Evolutionary conservation across 2,329 filamentous ascomycete species (phyloP).

Genomic region (Claviceps lovelessii): DNA sequence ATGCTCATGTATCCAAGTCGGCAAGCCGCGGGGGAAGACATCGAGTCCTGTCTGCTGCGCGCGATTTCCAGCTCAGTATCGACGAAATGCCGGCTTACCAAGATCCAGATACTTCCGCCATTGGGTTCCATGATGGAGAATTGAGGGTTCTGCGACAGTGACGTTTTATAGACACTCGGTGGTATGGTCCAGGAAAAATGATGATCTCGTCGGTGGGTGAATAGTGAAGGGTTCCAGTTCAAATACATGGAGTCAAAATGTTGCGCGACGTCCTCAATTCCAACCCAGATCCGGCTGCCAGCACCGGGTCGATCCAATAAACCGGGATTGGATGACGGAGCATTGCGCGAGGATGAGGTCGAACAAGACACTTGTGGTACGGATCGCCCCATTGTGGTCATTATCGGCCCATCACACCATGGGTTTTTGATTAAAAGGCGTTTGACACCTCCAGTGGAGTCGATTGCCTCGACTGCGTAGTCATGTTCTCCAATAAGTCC

Average conservation of each 20-base stretch:
- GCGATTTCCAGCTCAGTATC: conserved; percentile 48
- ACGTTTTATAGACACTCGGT: conserved; percentile 33
- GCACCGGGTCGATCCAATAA: not conserved
- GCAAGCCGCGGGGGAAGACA: conserved; percentile 29
- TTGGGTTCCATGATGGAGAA: conserved; percentile 50
- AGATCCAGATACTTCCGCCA: conserved; percentile 60
- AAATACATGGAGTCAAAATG: conserved; percentile 93
- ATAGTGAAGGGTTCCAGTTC: conserved; percentile 89
- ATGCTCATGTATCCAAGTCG: conserved; percentile 75
- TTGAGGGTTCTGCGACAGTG: conserved; percentile 52
- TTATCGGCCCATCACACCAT: conserved; percentile 67
- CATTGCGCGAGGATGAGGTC: not conserved
- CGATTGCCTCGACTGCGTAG: conserved; percentile 78
- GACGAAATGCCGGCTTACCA: conserved; percentile 76
- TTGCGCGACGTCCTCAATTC: conserved; percentile 71
- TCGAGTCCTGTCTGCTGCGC: conserved; percentile 26
- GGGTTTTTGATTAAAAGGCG: conserved; percentile 85
- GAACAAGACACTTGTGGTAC: conserved; percentile 5
- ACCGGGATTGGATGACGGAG: not conserved
- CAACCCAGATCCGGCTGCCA: conserved; percentile 85
- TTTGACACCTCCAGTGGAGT: conserved; percentile 43
- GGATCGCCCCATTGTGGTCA: conserved; percentile 32
- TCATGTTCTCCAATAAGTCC: conserved; percentile 85
- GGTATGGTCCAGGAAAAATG: conserved; percentile 73
- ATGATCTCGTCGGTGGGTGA: conserved; percentile 67